phyloP scores from a whole-genome alignment of 345 rosid species.

The Barbarea vulgaris region DNA sequence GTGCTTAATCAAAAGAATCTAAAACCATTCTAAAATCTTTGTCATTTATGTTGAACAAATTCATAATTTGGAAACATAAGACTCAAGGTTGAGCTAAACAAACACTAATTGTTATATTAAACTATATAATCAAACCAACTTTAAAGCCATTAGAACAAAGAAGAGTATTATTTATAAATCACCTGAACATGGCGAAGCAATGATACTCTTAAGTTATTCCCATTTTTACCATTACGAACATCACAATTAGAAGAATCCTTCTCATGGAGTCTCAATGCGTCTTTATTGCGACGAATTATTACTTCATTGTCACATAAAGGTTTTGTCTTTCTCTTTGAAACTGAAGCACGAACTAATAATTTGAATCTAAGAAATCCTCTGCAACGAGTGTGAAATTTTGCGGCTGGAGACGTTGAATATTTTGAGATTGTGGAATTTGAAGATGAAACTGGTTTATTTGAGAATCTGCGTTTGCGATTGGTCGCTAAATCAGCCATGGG shows the following conservation, averaged over 20 bases:
- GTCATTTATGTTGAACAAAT: too few species aligned
- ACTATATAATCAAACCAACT: neutral
- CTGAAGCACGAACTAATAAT: constrained; percentile 10
- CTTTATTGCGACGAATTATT: neutral
- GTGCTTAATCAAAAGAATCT: neutral
- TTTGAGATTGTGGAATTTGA: neutral
- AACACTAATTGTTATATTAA: too few species aligned
- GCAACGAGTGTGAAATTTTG: constrained; percentile 58
- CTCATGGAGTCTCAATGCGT: neutral
- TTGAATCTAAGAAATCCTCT: constrained; percentile 58
- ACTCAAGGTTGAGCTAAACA: too few species aligned
- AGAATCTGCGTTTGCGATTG: neutral
- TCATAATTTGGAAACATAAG: too few species aligned
- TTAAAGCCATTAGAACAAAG: neutral
- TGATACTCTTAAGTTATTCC: neutral
- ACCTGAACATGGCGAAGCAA: constrained; percentile 3
- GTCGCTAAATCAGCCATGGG: neutral
- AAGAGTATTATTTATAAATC: neutral
- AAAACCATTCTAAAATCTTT: too few species aligned
- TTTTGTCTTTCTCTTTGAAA: constrained; percentile 21
- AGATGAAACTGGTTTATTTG: neutral
- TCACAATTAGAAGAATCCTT: neutral
- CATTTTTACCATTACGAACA: neutral
- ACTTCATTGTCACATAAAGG: neutral
- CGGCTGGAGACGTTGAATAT: neutral